A percentile compares a stretch with the other conserved stretches of the same genome.
phyloP scores from a whole-genome alignment of 177 flowering plant genomes.

The Telopea speciosissima region DNA sequence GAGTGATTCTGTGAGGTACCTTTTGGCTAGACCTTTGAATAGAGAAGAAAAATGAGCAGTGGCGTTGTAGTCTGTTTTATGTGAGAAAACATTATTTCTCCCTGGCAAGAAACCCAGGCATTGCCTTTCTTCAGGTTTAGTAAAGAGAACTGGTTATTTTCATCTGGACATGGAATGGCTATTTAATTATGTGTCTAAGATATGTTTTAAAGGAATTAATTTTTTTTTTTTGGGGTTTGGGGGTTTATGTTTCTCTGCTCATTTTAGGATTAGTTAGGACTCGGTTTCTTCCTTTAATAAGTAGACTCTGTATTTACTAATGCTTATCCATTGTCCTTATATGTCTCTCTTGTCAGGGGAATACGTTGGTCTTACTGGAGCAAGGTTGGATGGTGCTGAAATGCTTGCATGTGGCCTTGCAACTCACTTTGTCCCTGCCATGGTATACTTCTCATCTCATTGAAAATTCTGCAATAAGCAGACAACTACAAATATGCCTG shows the following conservation, averaged over 20 bases:
- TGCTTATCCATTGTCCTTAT: not conserved
- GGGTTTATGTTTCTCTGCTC: not conserved
- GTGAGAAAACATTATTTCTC: not conserved
- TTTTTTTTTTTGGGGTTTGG: too few relatives aligned
- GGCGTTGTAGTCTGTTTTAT: not conserved
- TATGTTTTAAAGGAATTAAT: not conserved
- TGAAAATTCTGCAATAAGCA: not conserved
- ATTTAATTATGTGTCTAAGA: not conserved
- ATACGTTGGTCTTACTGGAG: conserved; percentile 85
- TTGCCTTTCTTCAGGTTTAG: not conserved
- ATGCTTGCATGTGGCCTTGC: conserved; percentile 98
- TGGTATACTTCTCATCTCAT: conserved; percentile 25
- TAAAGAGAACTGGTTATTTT: not conserved
- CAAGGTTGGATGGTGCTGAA: conserved; percentile 92
- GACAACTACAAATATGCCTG: not conserved
- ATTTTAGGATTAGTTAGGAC: not conserved
- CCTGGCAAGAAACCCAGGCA: not conserved
- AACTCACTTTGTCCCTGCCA: conserved; percentile 78
- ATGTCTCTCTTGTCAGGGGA: conserved; percentile 52
- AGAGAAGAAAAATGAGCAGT: not conserved
- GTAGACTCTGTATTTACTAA: conserved; percentile 1
- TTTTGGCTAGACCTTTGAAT: too few relatives aligned
- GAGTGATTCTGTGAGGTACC: too few relatives aligned
- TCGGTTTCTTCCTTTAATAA: not conserved
- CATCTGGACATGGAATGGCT: not conserved